These are phyloP conservation scores for Osmozyma mogii DNA, from an alignment of 805 yeast species.

Conservation along the genomic window DNA sequence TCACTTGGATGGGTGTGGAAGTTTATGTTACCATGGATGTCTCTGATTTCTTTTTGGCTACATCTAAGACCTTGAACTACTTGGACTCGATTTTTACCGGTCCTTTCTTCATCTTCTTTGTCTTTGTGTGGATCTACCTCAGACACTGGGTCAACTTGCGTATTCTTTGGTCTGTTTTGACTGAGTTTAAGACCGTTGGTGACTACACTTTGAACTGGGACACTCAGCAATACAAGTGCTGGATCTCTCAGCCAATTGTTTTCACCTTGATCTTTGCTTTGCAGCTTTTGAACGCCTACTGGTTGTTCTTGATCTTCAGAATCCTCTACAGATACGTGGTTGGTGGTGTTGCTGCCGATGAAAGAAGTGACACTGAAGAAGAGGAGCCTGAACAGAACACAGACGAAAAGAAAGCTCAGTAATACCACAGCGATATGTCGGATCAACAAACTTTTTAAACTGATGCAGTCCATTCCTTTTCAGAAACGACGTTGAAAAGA, in stretches of 20 bases:
- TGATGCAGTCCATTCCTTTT: too few relatives aligned
- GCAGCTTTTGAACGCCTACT: slow-evolving; percentile 79
- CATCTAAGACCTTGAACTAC: slow-evolving; percentile 82
- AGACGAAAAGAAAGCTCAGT: neutral
- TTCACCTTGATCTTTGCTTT: slow-evolving; percentile 69
- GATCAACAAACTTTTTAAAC: too few relatives aligned
- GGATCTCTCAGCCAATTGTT: slow-evolving; percentile 88
- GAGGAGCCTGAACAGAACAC: too few relatives aligned
- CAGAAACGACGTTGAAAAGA: too few relatives aligned
- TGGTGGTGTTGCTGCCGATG: slow-evolving; percentile 62
- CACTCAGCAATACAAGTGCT: slow-evolving; percentile 92
- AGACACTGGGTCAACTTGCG: slow-evolving; percentile 81
- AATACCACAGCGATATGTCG: too few relatives aligned
- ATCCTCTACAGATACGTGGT: slow-evolving; percentile 60
- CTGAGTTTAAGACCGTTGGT: slow-evolving; percentile 84
- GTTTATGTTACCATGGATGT: slow-evolving; percentile 94
- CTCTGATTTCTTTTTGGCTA: slow-evolving; percentile 80
- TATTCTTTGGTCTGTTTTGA: slow-evolving; percentile 76
- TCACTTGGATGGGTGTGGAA: slow-evolving; percentile 90
- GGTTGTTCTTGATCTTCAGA: slow-evolving; percentile 79
- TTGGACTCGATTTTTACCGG: slow-evolving; percentile 58
- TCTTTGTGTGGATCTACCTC: slow-evolving; percentile 72
- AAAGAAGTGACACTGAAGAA: slow-evolving; percentile 79
- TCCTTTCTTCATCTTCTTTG: slow-evolving; percentile 63
- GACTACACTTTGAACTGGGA: slow-evolving; percentile 73